Conservation (phyloP, 805 yeast species). For the Priceomyces carsonii region DNA sequence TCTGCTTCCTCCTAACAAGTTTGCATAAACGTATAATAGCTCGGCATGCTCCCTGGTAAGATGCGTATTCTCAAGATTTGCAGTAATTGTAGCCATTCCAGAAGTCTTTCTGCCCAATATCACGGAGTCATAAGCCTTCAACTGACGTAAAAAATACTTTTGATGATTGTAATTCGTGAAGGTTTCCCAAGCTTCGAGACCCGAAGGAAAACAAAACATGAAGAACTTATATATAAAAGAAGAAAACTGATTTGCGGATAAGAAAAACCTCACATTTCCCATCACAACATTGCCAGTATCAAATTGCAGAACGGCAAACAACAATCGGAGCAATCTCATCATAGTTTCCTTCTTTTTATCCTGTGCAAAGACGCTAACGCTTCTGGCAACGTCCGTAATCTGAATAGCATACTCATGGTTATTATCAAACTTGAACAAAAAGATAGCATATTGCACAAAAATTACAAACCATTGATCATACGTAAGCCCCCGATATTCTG, state of each 20-base stretch:
- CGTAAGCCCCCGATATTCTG: constrained; percentile 69
- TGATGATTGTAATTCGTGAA: constrained; percentile 83
- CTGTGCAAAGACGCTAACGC: constrained; percentile 75
- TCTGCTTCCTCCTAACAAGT: constrained; percentile 75
- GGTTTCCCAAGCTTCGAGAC: constrained; percentile 55
- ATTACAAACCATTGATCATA: constrained; percentile 85
- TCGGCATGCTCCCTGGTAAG: constrained; percentile 58
- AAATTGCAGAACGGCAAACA: constrained; percentile 48
- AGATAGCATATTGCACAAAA: constrained; percentile 75
- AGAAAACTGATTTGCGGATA: constrained; percentile 74
- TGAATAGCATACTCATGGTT: constrained; percentile 54
- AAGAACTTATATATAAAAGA: constrained; percentile 67
- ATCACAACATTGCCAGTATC: constrained; percentile 55
- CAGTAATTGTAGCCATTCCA: constrained; percentile 78
- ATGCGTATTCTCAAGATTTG: constrained; percentile 43
- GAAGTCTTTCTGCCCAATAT: constrained; percentile 51
- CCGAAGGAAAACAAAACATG: constrained; percentile 64
- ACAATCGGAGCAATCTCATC: constrained; percentile 65
- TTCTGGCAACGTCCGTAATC: constrained; percentile 71
- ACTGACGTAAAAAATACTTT: constrained; percentile 83
- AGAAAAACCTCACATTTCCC: constrained; percentile 59
- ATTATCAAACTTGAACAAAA: constrained; percentile 62
- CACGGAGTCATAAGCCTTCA: constrained; percentile 83
- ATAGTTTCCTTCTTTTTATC: constrained; percentile 60
- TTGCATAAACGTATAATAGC: constrained; percentile 75